Evolutionary conservation across 768 basidiomycete species (phyloP).

Genomic region (Pulveroboletus sp.): DNA sequence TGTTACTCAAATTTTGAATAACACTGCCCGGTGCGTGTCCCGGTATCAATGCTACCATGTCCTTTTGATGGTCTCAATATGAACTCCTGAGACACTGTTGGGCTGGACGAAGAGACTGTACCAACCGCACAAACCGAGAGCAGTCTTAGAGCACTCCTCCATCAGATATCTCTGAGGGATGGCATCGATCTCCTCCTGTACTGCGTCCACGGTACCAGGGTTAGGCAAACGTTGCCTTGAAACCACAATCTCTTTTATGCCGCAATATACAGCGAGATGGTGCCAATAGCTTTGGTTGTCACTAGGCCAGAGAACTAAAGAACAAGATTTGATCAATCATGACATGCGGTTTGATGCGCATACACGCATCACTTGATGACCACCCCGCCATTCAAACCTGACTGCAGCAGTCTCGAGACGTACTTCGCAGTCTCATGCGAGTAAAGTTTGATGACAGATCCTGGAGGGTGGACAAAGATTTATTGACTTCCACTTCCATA

Average conservation of each 20-base stretch:
- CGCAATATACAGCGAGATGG: conserved; percentile 27
- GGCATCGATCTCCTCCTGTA: conserved; percentile 32
- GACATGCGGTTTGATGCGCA: conserved; percentile 36
- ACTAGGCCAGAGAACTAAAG: conserved; percentile 35
- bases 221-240: conserved; percentile 22
- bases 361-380: conserved; percentile 37
- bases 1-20: conserved; percentile 27
- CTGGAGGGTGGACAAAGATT: conserved; percentile 23
- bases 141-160: conserved; percentile 31
- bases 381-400: conserved; percentile 22
- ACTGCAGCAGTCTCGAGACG: conserved; percentile 15
- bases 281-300: conserved; percentile 32
- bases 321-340: conserved; percentile 26
- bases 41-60: conserved; percentile 20
- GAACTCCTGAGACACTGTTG: conserved; percentile 31
- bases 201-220: conserved; percentile 32
- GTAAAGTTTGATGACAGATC: conserved; percentile 4
- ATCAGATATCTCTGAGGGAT: conserved; percentile 22
- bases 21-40: conserved; percentile 35
- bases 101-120: conserved; percentile 29
- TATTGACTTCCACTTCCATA: conserved; percentile 14
- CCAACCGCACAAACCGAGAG: conserved; percentile 23
- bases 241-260: conserved; percentile 31
- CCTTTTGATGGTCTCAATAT: conserved; percentile 14
- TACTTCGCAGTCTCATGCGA: conserved; percentile 18